Base-by-base conservation (phyloP, 768 basidiomycete species). In the Glaciozyma antarctica region DNA sequence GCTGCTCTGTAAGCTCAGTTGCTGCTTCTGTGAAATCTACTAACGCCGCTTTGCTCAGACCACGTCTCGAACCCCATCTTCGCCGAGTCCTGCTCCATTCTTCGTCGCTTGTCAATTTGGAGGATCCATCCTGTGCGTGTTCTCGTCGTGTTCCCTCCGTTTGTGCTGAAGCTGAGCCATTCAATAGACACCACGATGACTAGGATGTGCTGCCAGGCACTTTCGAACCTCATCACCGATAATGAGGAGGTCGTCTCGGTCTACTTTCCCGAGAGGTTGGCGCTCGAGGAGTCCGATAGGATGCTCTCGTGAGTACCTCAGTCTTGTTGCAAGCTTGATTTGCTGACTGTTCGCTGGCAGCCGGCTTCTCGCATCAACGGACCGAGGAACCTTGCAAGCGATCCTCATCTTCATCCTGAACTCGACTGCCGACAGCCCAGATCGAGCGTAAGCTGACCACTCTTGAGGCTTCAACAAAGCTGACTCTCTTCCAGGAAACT, bases 361-460 rank as follows among this genome's bases (percentile, higher is more conserved):
- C 13, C 64, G 68, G 0, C 58, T 70, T 2, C 58, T 70, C 26
- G 69, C 63, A 4, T 56, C 65, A 16, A 65, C 63, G 3, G 69
- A 70, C n/a, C 56, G 57, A 13, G 65, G 52, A 0, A 67, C 63
- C 0, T 5, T 70, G 0, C 63, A 64, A 19, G 69, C 69, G 3
- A 2, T 70, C 2, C 61, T 70, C 30, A 61, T 70, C 47, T 63
- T 67, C 58, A 22, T 70, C 0, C 58, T 70, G 28, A 70, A 70
- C 52, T 60, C 64, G 57, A 26, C 41, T 26, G 8, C 45, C 62
- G 22, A 52, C 64, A 24, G 49, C 51, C 28, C 55, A 10, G 21
- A 59, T 9, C 1, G 53, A 45, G 3, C 61, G 63, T 38, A 65
- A 62, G 69, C 59, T 12, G 22, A 56, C 61, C 53, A 6, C 24